Percentiles rank a stretch among this genome's conserved stretches.
Conservation (phyloP, 2,329 filamentous ascomycete genomes). For the Cladosporium colombiae region DNA sequence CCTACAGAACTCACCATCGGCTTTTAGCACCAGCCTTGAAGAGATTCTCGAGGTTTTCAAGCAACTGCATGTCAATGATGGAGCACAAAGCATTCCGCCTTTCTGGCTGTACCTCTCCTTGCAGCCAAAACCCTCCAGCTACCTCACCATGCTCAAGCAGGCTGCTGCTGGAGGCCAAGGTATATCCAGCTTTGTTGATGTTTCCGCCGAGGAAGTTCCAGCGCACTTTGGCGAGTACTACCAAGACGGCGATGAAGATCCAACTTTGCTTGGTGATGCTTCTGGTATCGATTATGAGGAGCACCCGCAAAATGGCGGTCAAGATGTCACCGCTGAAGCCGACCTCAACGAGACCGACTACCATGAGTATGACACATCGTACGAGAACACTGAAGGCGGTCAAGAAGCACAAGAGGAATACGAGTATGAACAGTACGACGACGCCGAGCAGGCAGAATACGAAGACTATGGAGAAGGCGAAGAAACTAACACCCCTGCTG, state of each 20-base stretch:
- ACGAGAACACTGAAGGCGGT: slow-evolving; percentile 17
- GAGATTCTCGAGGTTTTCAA: slow-evolving; percentile 63
- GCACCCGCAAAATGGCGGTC: slow-evolving; percentile 16
- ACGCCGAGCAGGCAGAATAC: slow-evolving; percentile 20
- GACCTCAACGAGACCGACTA: slow-evolving; percentile 21
- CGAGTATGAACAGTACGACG: slow-evolving; percentile 22
- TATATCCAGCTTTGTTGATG: slow-evolving; percentile 45
- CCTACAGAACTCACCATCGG: slow-evolving; percentile 51
- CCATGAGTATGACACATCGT: slow-evolving; percentile 15
- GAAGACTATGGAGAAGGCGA: slow-evolving; percentile 20
- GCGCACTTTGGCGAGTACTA: slow-evolving; percentile 20
- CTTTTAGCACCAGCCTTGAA: slow-evolving; percentile 53
- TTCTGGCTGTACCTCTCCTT: slow-evolving; percentile 56
- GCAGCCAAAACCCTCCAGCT: slow-evolving; percentile 55
- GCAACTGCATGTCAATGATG: slow-evolving; percentile 61
- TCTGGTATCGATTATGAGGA: slow-evolving; percentile 5
- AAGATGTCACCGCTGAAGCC: slow-evolving; percentile 14
- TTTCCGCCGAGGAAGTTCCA: slow-evolving; percentile 23
- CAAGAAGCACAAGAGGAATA: slow-evolving; percentile 37
- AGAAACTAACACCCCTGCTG: slow-evolving; percentile 18
- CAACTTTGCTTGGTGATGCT: slow-evolving; percentile 1
- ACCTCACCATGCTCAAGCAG: slow-evolving; percentile 54
- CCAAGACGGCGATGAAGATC: slow-evolving; percentile 22
- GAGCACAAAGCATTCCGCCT: slow-evolving; percentile 54
- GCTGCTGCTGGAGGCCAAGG: slow-evolving; percentile 60